A percentile compares a stretch with the other conserved stretches of the same genome.
phyloP scores from a whole-genome alignment of 495 filamentous ascomycete species.

The Aspergillus leporis region DNA sequence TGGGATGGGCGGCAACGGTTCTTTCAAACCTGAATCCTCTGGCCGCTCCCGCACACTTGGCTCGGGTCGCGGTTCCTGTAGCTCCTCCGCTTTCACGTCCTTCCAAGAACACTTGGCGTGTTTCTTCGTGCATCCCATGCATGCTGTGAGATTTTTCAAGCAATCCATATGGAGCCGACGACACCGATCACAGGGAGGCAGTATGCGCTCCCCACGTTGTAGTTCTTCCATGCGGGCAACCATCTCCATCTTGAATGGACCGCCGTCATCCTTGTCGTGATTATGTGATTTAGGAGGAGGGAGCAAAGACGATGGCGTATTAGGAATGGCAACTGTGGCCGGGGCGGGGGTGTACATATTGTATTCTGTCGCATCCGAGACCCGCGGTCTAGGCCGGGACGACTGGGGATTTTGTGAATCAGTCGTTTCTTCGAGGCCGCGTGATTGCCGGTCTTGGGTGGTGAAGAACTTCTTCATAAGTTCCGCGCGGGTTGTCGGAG shows the following conservation, averaged over 20 bases:
- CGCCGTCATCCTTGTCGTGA: conserved; percentile 59
- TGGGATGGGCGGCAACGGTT: conserved; percentile 10
- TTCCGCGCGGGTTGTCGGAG: conserved; percentile 52
- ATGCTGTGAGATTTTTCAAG: conserved; percentile 80
- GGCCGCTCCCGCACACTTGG: conserved; percentile 19
- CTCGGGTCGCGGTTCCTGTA: conserved; percentile 38
- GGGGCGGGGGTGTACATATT: conserved; percentile 39
- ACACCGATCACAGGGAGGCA: conserved; percentile 82
- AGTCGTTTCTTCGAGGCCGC: conserved; percentile 35
- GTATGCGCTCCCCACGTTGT: conserved; percentile 66
- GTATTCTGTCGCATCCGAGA: conserved; percentile 42
- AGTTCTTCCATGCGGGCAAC: conserved; percentile 74
- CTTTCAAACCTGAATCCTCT: conserved; percentile 24
- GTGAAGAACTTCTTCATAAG: conserved; percentile 60
- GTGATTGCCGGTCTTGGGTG: conserved; percentile 50
- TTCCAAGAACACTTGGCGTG: conserved; percentile 85
- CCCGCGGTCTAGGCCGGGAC: conserved; percentile 35
- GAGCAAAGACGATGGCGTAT: conserved; percentile 50
- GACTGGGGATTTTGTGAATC: conserved; percentile 28
- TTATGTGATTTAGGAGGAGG: conserved; percentile 50
- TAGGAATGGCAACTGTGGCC: conserved; percentile 51
- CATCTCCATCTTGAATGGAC: conserved; percentile 66
- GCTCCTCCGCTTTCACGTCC: conserved; percentile 69
- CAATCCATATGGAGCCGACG: conserved; percentile 78
- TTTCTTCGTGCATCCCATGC: conserved; percentile 84